phyloP scores from a whole-genome alignment of 768 basidiomycete species.

The Amanita inopinata region DNA sequence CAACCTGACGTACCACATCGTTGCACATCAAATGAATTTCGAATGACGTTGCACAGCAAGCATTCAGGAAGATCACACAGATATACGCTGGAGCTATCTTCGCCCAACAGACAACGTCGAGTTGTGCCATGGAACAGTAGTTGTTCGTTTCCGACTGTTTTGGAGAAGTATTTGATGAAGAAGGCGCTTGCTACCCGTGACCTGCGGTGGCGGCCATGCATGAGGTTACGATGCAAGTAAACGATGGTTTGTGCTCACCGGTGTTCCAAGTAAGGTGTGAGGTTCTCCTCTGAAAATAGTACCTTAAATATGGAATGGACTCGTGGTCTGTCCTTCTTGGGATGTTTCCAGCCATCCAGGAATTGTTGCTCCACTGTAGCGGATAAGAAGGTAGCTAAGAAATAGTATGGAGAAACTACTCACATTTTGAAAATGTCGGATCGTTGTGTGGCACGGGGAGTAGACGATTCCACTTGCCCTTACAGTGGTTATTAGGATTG shows the following conservation, averaged over 20 bases:
- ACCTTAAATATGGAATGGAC: slow-evolving; percentile 44
- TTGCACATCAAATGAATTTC: slow-evolving; percentile 48
- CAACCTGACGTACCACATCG: slow-evolving; percentile 38
- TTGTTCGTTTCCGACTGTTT: slow-evolving; percentile 38
- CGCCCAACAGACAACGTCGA: slow-evolving; percentile 47
- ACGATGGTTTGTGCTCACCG: slow-evolving; percentile 22
- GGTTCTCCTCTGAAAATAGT: slow-evolving; percentile 31
- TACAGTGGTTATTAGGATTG: slow-evolving; percentile 30
- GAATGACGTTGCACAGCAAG: slow-evolving; percentile 45
- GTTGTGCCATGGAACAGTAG: slow-evolving; percentile 64
- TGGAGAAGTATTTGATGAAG: slow-evolving; percentile 11
- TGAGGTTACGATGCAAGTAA: background rate
- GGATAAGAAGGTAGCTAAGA: background rate
- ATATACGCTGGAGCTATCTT: slow-evolving; percentile 33
- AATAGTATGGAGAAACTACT: slow-evolving; percentile 11
- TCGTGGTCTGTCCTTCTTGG: slow-evolving; percentile 38
- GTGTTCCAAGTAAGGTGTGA: slow-evolving; percentile 37
- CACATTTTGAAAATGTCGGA: slow-evolving; percentile 31
- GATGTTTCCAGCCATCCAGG: slow-evolving; percentile 45
- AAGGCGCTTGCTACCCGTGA: background rate
- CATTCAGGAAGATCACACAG: slow-evolving; percentile 43
- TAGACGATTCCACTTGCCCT: slow-evolving; percentile 33
- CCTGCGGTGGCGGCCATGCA: background rate
- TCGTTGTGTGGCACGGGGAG: slow-evolving; percentile 26
- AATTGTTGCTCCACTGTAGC: slow-evolving; percentile 40